Evolutionary conservation across 345 rosid genomes (phyloP), one percentile per base, ranked within the genome.

Genomic region (Camelina sativa): DNA sequence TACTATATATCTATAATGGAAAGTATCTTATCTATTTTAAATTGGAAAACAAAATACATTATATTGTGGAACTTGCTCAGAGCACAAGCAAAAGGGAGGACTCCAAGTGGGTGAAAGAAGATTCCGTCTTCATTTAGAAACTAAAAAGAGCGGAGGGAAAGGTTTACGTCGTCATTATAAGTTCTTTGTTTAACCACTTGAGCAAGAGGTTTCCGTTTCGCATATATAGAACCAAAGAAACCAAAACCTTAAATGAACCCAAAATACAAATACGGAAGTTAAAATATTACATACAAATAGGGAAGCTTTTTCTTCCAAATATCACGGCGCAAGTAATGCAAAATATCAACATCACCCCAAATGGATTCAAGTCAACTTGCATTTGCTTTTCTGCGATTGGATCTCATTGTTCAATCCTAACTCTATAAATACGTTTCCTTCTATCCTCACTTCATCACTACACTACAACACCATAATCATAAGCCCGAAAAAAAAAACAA

Each of bases 261-360:
- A 43, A 16, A 40, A 23, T 20, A 44, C 5, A 64, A 43, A 43
- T 73, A 41, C 37, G 41, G 4, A 57, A 46, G 22, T 46, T 38
- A 32, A 32, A 20, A 11, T 37, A 37, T 37, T 37, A 22, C 3
- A 38, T 15, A 44, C 7, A 64, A 43, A 28, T 73, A 28, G 48
- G 41, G 8, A 66, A 46, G 25, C 17, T 47, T 62, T 72, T 66
- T 58, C 50, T 50, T 50, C 58, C 78, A 48, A 67, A 48, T 25
- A 58, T 47, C 52, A 66, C 61, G 67, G 67, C 78, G 72, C 67
- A 74, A 74, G 71, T 50, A 74, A 74, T 74, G 78, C 72, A 19
- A 51, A 60, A 38, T 67, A 40, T 58, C 17, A 25, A 50, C 67
- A 58, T 17, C 61, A 59, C 53, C 53, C 19, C 72, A 58, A 57